These are phyloP conservation scores for Paxillus ammoniavirescens DNA, from an alignment of 768 basidiomycete genomes.

Conservation along the genomic window DNA sequence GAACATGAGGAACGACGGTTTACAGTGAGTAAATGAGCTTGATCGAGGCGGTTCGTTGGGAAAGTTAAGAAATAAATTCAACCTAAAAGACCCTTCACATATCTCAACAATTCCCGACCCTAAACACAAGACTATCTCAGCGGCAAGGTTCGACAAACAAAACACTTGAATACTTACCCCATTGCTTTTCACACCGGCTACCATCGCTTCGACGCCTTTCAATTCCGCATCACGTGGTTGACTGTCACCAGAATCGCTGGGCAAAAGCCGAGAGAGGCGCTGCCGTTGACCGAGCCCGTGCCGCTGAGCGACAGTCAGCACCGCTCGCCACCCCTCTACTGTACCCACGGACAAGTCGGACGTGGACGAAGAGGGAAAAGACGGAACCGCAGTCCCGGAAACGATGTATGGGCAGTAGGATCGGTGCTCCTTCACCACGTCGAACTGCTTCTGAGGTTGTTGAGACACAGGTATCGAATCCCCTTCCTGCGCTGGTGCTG, in stretches of 20 bases:
- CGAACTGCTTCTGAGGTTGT: constrained; percentile 50
- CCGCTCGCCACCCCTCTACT: constrained; percentile 80
- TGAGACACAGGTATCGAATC: constrained; percentile 18
- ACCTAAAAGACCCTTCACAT: constrained; percentile 66
- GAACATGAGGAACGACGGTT: too few relatives aligned
- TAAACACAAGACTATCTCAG: constrained; percentile 25
- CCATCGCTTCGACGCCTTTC: constrained; percentile 67
- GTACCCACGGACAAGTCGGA: constrained; percentile 23
- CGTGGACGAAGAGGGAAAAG: constrained; percentile 37
- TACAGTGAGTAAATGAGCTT: background rate
- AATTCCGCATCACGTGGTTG: constrained; percentile 38
- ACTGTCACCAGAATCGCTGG: constrained; percentile 14
- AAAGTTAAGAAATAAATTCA: constrained; percentile 29
- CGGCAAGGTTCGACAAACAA: constrained; percentile 9
- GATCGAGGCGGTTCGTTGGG: background rate
- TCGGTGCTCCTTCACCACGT: constrained; percentile 78
- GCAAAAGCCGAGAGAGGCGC: constrained; percentile 36
- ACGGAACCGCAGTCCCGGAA: constrained; percentile 62
- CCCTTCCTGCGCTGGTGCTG: constrained; percentile 9
- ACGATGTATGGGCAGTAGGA: constrained; percentile 86
- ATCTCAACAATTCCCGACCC: constrained; percentile 70
- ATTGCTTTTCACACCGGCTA: constrained; percentile 68
- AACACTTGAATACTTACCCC: constrained; percentile 51
- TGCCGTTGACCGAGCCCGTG: constrained; percentile 62
- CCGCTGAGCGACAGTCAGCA: constrained; percentile 65